phyloP scores from a whole-genome alignment of 2,329 filamentous ascomycete species.

The Fusarium subtropicale region DNA sequence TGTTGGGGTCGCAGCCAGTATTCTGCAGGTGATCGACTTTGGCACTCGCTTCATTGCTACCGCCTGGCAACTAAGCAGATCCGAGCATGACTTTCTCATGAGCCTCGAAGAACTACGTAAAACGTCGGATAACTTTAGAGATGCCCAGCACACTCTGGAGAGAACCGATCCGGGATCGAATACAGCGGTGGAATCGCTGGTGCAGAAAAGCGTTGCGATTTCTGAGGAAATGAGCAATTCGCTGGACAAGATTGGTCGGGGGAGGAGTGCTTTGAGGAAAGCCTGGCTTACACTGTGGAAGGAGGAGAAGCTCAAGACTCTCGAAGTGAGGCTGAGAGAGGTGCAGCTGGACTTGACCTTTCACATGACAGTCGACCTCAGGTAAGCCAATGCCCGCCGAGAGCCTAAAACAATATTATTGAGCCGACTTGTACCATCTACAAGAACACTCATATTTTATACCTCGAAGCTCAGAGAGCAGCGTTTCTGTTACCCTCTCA shows the following conservation, averaged over 20 bases:
- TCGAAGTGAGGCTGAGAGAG: not conserved
- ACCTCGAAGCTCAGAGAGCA: too few species aligned
- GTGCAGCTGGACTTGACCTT: conserved; percentile 4
- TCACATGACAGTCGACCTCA: not conserved
- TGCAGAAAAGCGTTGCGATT: not conserved
- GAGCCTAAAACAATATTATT: too few species aligned
- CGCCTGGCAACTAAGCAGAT: not conserved
- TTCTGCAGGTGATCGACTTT: conserved; percentile 20
- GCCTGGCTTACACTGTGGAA: conserved; percentile 5
- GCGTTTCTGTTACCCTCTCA: too few species aligned
- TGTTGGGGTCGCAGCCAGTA: conserved; percentile 5
- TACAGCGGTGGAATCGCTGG: not conserved
- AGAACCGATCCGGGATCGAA: not conserved
- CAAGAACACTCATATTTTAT: too few species aligned
- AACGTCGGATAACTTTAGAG: not conserved
- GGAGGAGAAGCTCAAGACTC: not conserved
- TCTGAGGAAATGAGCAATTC: not conserved
- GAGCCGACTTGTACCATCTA: too few species aligned
- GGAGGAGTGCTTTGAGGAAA: not conserved
- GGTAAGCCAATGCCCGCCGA: not conserved
- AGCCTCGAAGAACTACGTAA: not conserved
- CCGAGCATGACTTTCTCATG: not conserved
- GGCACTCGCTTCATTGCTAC: conserved; percentile 16
- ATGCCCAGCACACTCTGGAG: not conserved
- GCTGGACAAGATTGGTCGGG: not conserved